Evolutionary conservation across 2,329 filamentous ascomycete species (phyloP).

Genomic region (Bipolaris gigantea): DNA sequence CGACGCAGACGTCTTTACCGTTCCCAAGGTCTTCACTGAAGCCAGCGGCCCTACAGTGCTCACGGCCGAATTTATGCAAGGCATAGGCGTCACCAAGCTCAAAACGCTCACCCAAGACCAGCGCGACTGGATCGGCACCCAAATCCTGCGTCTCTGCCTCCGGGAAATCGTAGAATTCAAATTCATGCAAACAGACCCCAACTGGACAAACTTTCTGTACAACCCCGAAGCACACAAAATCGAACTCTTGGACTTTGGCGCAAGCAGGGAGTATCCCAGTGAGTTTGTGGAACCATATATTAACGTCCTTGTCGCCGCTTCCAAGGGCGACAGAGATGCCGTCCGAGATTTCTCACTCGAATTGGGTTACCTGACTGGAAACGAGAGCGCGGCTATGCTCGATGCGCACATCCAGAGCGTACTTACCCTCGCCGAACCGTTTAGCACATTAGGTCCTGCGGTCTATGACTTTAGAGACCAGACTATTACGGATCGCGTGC

Average conservation of each 20-base stretch:
- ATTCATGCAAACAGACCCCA: constrained; percentile 99
- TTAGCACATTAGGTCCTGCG: constrained; percentile 70
- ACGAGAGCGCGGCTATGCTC: constrained; percentile 82
- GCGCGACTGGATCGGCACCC: constrained; percentile 93
- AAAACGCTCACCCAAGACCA: constrained; percentile 76
- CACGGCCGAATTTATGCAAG: constrained; percentile 90
- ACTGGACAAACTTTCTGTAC: constrained; percentile 99
- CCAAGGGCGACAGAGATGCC: constrained; percentile 64
- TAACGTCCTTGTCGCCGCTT: constrained; percentile 76
- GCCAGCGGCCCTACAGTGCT: constrained; percentile 84
- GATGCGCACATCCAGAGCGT: constrained; percentile 89
- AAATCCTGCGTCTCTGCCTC: constrained; percentile 87
- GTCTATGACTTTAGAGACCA: constrained; percentile 92
- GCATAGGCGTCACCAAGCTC: constrained; percentile 81
- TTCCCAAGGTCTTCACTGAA: constrained; percentile 76
- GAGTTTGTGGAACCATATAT: constrained; percentile 81
- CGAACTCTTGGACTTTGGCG: constrained; percentile 94
- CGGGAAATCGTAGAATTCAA: constrained; percentile 92
- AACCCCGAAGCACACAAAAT: constrained; percentile 72
- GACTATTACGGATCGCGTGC: constrained; percentile 93
- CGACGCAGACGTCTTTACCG: constrained; percentile 72
- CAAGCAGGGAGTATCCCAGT: constrained; percentile 80
- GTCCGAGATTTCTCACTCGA: constrained; percentile 71
- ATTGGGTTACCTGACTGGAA: constrained; percentile 89
- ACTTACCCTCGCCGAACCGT: constrained; percentile 89